These are phyloP conservation scores for Aspergillaceae sp. DNA, from an alignment of 2,329 filamentous ascomycete genomes.

Conservation along the genomic window DNA sequence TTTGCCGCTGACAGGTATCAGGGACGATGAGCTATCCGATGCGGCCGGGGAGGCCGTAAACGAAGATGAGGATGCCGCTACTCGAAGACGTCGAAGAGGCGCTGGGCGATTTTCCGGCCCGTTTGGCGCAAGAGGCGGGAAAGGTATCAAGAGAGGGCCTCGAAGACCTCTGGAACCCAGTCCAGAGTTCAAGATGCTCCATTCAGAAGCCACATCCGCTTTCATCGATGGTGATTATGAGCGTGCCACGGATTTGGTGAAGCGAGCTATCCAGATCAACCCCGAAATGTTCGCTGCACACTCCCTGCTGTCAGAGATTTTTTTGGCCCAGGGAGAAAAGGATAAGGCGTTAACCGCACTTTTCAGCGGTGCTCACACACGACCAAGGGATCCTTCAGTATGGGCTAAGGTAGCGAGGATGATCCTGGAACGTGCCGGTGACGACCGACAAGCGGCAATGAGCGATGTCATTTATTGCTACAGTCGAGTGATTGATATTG, in stretches of 20 bases:
- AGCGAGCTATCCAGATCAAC: conserved; percentile 47
- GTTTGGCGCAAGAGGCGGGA: conserved; percentile 34
- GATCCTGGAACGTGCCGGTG: conserved; percentile 42
- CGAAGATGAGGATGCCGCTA: conserved; percentile 16
- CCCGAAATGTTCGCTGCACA: conserved; percentile 56
- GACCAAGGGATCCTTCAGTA: conserved; percentile 45
- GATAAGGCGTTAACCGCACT: conserved; percentile 50
- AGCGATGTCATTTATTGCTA: conserved; percentile 47
- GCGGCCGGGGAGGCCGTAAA: conserved; percentile 16
- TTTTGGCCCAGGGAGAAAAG: conserved; percentile 47
- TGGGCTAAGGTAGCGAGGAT: conserved; percentile 52
- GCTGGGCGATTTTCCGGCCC: conserved; percentile 28
- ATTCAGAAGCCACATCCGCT: conserved; percentile 40
- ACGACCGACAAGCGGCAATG: conserved; percentile 34
- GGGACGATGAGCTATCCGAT: conserved; percentile 18
- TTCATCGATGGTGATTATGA: conserved; percentile 42
- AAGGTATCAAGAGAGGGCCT: conserved; percentile 39
- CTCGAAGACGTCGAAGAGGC: conserved; percentile 20
- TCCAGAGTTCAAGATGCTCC: conserved; percentile 40
- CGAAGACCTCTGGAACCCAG: conserved; percentile 40
- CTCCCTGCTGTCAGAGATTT: conserved; percentile 52
- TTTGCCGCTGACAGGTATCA: conserved; percentile 8
- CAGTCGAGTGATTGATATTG: conserved; percentile 45
- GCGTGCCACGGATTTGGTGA: conserved; percentile 35
- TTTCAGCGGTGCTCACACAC: conserved; percentile 50